Evolutionary conservation across 345 rosid genomes (phyloP), one percentile per base, ranked within the genome.

Genomic region (Carallia pectinifolia): DNA sequence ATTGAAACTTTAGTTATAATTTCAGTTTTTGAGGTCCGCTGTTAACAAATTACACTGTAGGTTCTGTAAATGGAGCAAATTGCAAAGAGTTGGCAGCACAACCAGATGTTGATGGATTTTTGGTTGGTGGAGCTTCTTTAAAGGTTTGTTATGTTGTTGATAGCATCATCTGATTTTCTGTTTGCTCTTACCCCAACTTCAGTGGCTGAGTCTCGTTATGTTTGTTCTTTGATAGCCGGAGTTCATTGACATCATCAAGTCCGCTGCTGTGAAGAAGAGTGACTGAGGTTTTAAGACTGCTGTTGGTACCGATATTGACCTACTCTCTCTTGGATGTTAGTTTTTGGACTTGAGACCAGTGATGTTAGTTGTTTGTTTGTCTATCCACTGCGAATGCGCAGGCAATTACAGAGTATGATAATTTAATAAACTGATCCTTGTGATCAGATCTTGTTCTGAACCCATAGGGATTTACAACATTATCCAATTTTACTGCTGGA

Each of bases 71-170:
- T 67, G 92, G 90, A 66, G 81, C 68, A 44, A 89, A 89, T 76
- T 86, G 90, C 89, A 83, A 74, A 71, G 90, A 85, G 64, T 74
- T 87, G 82, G 88, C 87, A 1, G 81, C 58, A 58, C 82, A 89
- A 67, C 81, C 86, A 4, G 90, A 89, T 71, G 80, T 89, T 34
- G 96, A 87, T 71, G 96, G 92, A 66, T 89, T 89, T 82, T 83
- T 89, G 82, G 96, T 89, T 53, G 92, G 90, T 8, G 96, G 92
- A 68, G 96, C 96, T 71, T 89, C 96, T 48, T 74, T 89, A 38
- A 87, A 89, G 90, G 92, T 87, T 44, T 67, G 15, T 34, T 48
- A 9, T 53, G 6, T 56, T 56, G 31, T 56, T 27, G 9, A 8
- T 56, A 23, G 15, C 33, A 56, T 19, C 60, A 7, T 56, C 9